phyloP scores from a whole-genome alignment of 2,329 filamentous ascomycete genomes.

The Cladosporium sphaerospermum region DNA sequence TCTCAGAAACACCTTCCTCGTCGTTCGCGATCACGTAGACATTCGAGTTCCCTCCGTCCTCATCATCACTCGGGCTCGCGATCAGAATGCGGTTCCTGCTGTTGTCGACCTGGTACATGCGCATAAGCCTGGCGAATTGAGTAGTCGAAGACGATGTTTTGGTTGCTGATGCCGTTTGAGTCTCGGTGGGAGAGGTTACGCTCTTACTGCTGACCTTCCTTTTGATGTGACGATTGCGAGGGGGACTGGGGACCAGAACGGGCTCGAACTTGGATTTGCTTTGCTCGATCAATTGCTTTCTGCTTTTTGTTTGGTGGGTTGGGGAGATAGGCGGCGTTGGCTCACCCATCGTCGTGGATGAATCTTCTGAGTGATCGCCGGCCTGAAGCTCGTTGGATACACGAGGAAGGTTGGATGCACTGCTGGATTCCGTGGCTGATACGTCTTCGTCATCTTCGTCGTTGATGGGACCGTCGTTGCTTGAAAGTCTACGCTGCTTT shows the following conservation, averaged over 20 bases:
- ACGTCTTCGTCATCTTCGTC: not conserved
- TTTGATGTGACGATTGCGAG: constrained; percentile 4
- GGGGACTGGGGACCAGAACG: not conserved
- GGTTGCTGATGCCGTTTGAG: too few species aligned
- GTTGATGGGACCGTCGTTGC: too few species aligned
- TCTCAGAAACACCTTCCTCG: too few species aligned
- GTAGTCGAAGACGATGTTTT: too few species aligned
- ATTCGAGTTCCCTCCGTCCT: too few species aligned
- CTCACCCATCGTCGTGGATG: constrained; percentile 5
- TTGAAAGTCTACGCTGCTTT: not conserved
- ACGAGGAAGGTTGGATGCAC: not conserved
- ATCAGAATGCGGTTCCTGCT: too few species aligned
- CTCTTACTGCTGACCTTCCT: not conserved
- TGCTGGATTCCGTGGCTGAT: not conserved
- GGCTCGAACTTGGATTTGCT: not conserved
- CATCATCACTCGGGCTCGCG: too few species aligned
- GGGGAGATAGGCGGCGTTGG: not conserved
- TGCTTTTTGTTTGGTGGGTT: not conserved
- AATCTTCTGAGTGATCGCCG: not conserved
- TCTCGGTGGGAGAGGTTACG: not conserved
- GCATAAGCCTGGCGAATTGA: too few species aligned
- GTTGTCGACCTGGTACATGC: too few species aligned
- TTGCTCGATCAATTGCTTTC: not conserved
- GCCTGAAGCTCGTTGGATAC: not conserved
- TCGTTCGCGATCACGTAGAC: too few species aligned